phyloP scores from a whole-genome alignment of 139 green algal species.

The Pleodorina starrii region DNA sequence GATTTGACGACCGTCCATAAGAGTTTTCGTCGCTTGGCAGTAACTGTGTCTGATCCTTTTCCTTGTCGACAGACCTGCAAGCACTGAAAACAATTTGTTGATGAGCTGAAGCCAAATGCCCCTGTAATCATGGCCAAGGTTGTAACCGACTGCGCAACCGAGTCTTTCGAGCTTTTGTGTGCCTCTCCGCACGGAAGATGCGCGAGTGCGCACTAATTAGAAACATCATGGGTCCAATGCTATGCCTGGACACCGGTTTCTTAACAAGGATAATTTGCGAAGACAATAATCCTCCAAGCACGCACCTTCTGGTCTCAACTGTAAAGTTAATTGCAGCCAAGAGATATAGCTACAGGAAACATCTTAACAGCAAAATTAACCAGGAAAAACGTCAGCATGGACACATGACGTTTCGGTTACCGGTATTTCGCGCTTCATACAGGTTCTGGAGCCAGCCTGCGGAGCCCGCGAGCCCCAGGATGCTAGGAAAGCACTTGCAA shows the following conservation, averaged over 20 bases:
- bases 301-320: neutral
- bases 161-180: neutral
- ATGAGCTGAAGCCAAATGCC: neutral
- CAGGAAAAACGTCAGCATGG: neutral
- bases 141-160: neutral
- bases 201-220: neutral
- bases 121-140: neutral
- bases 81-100: neutral
- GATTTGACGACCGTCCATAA: neutral
- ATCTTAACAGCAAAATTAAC: neutral
- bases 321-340: too few species aligned
- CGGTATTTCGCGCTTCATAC: too few species aligned
- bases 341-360: neutral
- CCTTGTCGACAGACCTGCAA: neutral
- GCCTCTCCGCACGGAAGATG: neutral
- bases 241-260: neutral
- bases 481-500: too few species aligned
- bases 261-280: neutral
- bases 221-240: neutral
- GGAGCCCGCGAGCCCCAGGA: too few species aligned
- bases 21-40: neutral
- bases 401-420: neutral
- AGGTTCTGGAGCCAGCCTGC: too few species aligned
- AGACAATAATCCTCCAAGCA: neutral
- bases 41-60: neutral